Evolutionary conservation across 768 basidiomycete genomes (phyloP).

Genomic region (Leccinum boreale): DNA sequence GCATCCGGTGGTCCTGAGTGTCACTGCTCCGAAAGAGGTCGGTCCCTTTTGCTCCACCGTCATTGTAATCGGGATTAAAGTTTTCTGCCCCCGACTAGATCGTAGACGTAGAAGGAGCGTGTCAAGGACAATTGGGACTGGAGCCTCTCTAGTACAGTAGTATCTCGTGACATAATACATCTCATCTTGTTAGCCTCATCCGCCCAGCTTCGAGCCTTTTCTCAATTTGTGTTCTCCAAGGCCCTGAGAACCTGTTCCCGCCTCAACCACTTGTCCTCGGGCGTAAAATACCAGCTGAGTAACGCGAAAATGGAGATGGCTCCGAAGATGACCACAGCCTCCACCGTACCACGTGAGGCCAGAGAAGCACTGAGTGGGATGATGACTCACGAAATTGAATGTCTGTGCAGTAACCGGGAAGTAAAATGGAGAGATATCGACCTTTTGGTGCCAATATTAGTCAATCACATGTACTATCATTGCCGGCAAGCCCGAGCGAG

Average conservation of each 20-base stretch:
- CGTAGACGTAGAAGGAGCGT: slow-evolving; percentile 75
- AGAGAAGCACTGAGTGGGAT: neutral
- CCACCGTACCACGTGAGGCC: slow-evolving; percentile 9
- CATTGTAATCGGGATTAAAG: slow-evolving; percentile 2
- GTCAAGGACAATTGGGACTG: slow-evolving; percentile 68
- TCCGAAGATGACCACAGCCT: slow-evolving; percentile 80
- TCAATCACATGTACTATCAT: neutral
- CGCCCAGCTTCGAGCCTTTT: neutral
- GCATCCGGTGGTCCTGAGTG: slow-evolving; percentile 60
- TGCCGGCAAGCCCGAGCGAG: neutral
- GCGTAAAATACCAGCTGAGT: slow-evolving; percentile 74
- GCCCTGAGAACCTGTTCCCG: slow-evolving; percentile 56
- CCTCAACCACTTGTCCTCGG: slow-evolving; percentile 78
- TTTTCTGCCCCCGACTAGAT: slow-evolving; percentile 38
- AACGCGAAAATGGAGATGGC: slow-evolving; percentile 75
- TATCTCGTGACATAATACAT: slow-evolving; percentile 7
- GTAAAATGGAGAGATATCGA: slow-evolving; percentile 82
- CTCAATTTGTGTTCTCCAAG: slow-evolving; percentile 30
- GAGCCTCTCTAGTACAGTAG: slow-evolving; percentile 44
- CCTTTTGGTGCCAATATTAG: slow-evolving; percentile 38
- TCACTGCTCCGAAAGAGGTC: slow-evolving; percentile 82
- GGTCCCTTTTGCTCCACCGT: slow-evolving; percentile 2
- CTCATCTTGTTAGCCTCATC: neutral
- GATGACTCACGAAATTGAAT: slow-evolving; percentile 77
- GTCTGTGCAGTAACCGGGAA: slow-evolving; percentile 75